phyloP scores from a whole-genome alignment of 805 yeast species.

The Schwanniomyces pseudopolymorphus region DNA sequence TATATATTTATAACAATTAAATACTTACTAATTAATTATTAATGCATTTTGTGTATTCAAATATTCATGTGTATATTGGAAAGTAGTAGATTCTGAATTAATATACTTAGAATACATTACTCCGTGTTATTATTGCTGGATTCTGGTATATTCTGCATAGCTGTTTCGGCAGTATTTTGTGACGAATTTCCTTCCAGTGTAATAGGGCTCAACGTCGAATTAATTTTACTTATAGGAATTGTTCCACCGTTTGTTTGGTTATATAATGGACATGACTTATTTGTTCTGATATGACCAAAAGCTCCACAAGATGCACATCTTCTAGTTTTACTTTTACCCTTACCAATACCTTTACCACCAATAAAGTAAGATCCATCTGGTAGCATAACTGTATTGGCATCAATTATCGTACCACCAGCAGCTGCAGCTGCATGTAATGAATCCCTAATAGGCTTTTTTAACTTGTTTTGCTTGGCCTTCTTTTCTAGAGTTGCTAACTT shows the following conservation, averaged over 20 bases:
- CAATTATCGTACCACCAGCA: slow-evolving; percentile 42
- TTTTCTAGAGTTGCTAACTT: slow-evolving; percentile 81
- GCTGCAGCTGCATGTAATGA: slow-evolving; percentile 41
- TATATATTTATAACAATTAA: no score
- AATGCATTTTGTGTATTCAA: no score
- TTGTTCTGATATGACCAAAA: slow-evolving; percentile 90
- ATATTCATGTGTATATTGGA: no score
- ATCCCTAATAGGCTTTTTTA: slow-evolving; percentile 33
- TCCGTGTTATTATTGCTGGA: not conserved
- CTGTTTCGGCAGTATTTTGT: not conserved
- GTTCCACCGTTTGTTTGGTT: slow-evolving; percentile 31
- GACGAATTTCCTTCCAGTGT: not conserved
- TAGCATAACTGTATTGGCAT: slow-evolving; percentile 42
- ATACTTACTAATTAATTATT: no score
- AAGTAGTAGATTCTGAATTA: no score
- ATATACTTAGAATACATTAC: no score
- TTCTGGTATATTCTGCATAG: not conserved
- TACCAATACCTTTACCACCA: slow-evolving; percentile 70
- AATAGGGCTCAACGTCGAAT: not conserved
- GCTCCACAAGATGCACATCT: slow-evolving; percentile 96
- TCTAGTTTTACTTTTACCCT: slow-evolving; percentile 71
- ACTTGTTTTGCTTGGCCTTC: slow-evolving; percentile 43
- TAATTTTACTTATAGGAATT: slow-evolving; percentile 1
- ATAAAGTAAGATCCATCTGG: slow-evolving; percentile 46
- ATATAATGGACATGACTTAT: slow-evolving; percentile 88